Conservation (phyloP, 1,284 basidiomycete genomes). For the Cryptococcus wingfieldii region DNA sequence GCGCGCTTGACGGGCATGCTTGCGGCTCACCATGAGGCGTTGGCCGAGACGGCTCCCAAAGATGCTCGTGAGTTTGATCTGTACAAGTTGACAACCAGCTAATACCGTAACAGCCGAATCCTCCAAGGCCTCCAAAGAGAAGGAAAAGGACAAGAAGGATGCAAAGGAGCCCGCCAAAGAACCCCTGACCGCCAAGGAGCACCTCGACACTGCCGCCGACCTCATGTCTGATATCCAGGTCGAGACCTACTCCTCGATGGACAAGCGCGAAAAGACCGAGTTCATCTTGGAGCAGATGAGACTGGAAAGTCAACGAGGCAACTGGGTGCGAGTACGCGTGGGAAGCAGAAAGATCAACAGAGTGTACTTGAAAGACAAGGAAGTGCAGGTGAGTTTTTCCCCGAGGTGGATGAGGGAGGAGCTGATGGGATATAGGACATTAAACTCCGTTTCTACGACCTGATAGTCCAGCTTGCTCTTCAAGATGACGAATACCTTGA, state of each 20-base stretch:
- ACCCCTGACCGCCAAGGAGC: constrained; percentile 52
- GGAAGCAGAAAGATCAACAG: constrained; percentile 93
- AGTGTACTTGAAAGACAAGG: constrained; percentile 81
- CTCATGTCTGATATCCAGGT: constrained; percentile 92
- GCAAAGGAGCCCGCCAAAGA: constrained; percentile 29
- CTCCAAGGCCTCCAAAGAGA: constrained; percentile 19
- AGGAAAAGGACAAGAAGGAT: constrained; percentile 21
- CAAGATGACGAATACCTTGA: constrained; percentile 83
- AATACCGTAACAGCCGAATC: constrained; percentile 3
- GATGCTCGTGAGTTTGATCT: background rate
- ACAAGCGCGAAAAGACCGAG: constrained; percentile 94
- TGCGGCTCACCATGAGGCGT: constrained; percentile 73
- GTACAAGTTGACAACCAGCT: background rate
- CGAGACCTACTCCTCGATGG: constrained; percentile 98
- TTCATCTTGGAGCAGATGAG: constrained; percentile 99
- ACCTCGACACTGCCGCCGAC: constrained; percentile 77
- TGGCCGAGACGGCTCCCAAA: constrained; percentile 49
- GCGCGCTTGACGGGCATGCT: constrained; percentile 86
- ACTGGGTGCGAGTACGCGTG: constrained; percentile 89
- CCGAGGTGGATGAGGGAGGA: background rate
- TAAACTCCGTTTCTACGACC: constrained; percentile 90
- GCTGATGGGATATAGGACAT: constrained; percentile 62
- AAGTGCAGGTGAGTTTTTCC: constrained; percentile 65
- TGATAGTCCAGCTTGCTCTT: constrained; percentile 92
- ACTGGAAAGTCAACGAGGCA: constrained; percentile 65